phyloP scores from a whole-genome alignment of 176 grass and related monocot species.

The Carex littledalei region DNA sequence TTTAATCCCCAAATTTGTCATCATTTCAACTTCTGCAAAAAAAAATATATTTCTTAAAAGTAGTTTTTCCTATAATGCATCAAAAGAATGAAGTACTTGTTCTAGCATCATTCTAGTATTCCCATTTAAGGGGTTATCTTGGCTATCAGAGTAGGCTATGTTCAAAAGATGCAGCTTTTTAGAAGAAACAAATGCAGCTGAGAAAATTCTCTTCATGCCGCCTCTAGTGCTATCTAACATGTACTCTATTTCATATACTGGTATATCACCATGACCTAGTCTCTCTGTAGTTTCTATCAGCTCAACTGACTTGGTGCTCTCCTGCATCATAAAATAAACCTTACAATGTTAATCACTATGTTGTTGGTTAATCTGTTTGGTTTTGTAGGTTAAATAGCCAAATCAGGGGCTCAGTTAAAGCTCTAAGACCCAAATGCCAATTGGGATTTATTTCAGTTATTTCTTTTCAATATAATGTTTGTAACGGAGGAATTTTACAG shows the following conservation, averaged over 20 bases:
- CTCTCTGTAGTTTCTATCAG: conserved; percentile 57
- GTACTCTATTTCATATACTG: conserved; percentile 85
- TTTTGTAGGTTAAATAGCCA: not conserved
- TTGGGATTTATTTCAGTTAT: not conserved
- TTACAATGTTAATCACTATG: not conserved
- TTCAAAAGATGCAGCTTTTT: conserved; percentile 87
- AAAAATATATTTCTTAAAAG: not conserved
- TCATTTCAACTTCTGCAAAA: not conserved
- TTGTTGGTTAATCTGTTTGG: not conserved
- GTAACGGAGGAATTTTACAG: not conserved
- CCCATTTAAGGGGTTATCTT: conserved; percentile 52
- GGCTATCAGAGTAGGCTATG: conserved; percentile 55
- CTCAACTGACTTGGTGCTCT: conserved; percentile 71
- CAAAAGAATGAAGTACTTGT: conserved; percentile 87
- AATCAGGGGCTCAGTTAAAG: not conserved
- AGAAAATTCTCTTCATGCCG: conserved; percentile 83
- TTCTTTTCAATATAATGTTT: not conserved
- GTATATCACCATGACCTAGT: conserved; percentile 41
- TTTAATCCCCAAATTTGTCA: not conserved
- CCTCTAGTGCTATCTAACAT: conserved; percentile 73
- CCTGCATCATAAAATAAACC: conserved; percentile 31
- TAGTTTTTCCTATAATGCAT: conserved; percentile 37
- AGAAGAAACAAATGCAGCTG: conserved; percentile 68
- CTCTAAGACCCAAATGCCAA: not conserved
- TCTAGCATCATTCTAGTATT: conserved; percentile 65